Base-by-base conservation (phyloP, 1,139 yeast genomes). In the Pichia sp. region DNA sequence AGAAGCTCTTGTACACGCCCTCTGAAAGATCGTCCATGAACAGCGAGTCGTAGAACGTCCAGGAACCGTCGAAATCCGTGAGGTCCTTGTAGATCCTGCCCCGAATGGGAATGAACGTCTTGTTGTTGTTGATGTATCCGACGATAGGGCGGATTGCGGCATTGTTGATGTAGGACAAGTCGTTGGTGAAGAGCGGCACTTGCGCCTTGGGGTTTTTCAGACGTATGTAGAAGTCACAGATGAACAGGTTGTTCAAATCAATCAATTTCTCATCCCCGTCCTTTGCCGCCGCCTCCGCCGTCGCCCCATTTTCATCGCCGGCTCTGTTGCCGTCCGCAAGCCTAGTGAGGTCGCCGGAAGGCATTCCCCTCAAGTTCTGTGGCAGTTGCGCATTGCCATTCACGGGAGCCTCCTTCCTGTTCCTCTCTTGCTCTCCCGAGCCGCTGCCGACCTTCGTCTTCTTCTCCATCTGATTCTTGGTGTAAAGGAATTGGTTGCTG, bases 141-240 rank as follows among this genome's bases (percentile, higher is more conserved):
- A 93, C 96, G 65, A 93, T 91, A 0, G 99, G 99, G 58, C 96
- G 74, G 51, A 93, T 86, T 50, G 93, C 74, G 0, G 99, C 98
- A 66, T 86, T 87, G 69, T 93, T 93, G 60, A 90, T 81, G 62
- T 91, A 91, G 19, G 95, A 85, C 55, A 93, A 72, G 56, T 90
- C 96, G 18, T 84, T 80, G 0, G 95, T 80, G 65, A 89, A 87
- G 59, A 91, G 74, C 1, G 99, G 99, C 0, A 95, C 89, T 28
- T 80, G 78, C 0, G 99, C 98, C 49, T 90, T 78, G 8, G 91
- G 95, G 64, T 91, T 87, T 64, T 87, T 87, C 57, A 93, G 75
- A 56, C 84, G 81, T 44, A 91, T 75, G 28, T 87, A 84, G 55
- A 90, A 74, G 60, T 91, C 96, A 68, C 93, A 76, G 16, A 87